Percentiles rank a stretch among this genome's conserved stretches.
These are phyloP conservation scores for Ophiostoma novo-ulmi DNA, from an alignment of 2,329 filamentous ascomycete species.

Conservation along the genomic window DNA sequence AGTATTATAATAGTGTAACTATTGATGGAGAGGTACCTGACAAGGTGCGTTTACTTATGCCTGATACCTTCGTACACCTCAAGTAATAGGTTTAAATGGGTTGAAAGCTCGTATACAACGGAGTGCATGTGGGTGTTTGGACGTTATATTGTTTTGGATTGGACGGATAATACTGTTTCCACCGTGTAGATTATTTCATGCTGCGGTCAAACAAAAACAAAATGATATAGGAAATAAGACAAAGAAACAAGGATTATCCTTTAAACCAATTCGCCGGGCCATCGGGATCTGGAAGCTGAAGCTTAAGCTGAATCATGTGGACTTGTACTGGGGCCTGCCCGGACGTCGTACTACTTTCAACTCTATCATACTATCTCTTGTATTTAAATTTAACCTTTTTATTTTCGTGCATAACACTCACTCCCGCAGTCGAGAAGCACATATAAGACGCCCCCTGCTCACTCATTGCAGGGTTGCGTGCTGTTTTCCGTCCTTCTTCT, in stretches of 20 bases:
- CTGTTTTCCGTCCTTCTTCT: not conserved
- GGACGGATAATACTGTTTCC: not conserved
- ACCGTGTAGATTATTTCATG: not conserved
- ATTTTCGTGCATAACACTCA: not conserved
- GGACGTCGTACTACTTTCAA: not conserved
- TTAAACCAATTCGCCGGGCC: not conserved
- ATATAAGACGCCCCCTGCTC: not conserved
- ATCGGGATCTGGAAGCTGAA: not conserved
- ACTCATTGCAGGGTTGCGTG: not conserved
- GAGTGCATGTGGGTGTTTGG: not conserved
- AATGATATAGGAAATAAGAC: not conserved
- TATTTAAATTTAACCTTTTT: not conserved
- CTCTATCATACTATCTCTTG: not conserved
- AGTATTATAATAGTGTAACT: too few relatives aligned
- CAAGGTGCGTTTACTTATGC: too few relatives aligned
- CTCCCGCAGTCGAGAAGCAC: not conserved
- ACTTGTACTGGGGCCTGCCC: not conserved
- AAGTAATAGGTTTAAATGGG: not conserved
- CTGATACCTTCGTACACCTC: too few relatives aligned
- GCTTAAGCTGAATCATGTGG: not conserved
- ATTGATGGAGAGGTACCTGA: too few relatives aligned
- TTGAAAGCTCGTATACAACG: not conserved
- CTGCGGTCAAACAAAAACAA: not conserved
- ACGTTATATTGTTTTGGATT: not conserved
- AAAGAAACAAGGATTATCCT: not conserved